phyloP scores from a whole-genome alignment of 192 early-diverging fungal species.

The Entophlyctis luteolus region DNA sequence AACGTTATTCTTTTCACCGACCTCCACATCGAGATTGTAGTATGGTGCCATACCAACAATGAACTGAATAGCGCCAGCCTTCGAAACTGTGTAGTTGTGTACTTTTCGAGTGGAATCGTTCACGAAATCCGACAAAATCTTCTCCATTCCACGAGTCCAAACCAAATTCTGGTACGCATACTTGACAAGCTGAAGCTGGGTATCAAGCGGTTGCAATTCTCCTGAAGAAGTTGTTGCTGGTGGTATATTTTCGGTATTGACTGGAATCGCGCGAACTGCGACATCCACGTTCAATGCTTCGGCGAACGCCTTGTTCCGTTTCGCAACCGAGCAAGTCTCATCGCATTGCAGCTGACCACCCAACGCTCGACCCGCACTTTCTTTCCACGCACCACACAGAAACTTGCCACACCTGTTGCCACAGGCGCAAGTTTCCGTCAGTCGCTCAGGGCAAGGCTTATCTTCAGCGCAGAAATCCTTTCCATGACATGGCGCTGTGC shows the following conservation, averaged over 20 bases:
- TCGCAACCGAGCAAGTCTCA: constrained; percentile 70
- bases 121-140: constrained; percentile 62
- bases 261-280: neutral
- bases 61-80: constrained; percentile 60
- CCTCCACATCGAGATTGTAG: constrained; percentile 68
- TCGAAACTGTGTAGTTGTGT: constrained; percentile 68
- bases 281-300: constrained; percentile 62
- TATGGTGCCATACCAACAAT: constrained; percentile 68
- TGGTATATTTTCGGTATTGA: neutral
- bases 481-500: constrained; percentile 71
- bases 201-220: constrained; percentile 52
- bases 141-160: constrained; percentile 70
- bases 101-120: constrained; percentile 47
- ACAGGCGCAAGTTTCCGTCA: constrained; percentile 71
- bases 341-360: constrained; percentile 66
- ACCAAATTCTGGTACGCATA: constrained; percentile 60
- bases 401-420: constrained; percentile 60
- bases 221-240: neutral
- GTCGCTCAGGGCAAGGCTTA: constrained; percentile 57
- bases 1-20: constrained; percentile 75
- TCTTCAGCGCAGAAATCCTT: constrained; percentile 72
- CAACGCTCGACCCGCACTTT: constrained; percentile 34
- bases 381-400: constrained; percentile 63
- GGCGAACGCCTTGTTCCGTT: constrained; percentile 77
- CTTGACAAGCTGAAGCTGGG: constrained; percentile 50